A percentile compares a stretch with the other conserved stretches of the same genome.
phyloP scores from a whole-genome alignment of 495 filamentous ascomycete species.

The Talaromyces trachyspermus region DNA sequence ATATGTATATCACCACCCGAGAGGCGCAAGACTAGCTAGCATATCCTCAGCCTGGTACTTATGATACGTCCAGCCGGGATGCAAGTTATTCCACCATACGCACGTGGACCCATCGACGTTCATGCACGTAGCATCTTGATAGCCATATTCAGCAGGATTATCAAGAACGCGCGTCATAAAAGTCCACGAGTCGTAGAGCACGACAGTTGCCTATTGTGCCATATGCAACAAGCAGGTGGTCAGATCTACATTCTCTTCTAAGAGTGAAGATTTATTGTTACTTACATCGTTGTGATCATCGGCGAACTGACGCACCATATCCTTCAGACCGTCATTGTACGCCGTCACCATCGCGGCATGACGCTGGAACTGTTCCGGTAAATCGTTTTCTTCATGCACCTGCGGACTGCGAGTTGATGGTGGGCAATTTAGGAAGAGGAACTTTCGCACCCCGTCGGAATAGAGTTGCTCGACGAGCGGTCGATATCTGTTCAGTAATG shows the following conservation, averaged over 20 bases:
- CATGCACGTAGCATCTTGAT: conserved; percentile 10
- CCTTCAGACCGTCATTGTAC: conserved; percentile 21
- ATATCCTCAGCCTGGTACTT: conserved; percentile 4
- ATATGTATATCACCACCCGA: conserved; percentile 6
- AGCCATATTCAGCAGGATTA: conserved; percentile 28
- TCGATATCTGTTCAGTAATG: neutral
- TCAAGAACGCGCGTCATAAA: conserved; percentile 40
- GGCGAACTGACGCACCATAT: conserved; percentile 21
- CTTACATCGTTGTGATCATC: conserved; percentile 20
- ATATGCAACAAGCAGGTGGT: no score
- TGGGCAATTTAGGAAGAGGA: conserved; percentile 69
- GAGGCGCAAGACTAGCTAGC: conserved; percentile 1
- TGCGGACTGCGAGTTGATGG: conserved; percentile 60
- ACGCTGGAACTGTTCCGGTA: conserved; percentile 12
- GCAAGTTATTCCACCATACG: conserved; percentile 15
- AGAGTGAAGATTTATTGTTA: neutral
- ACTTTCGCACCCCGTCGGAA: conserved; percentile 59
- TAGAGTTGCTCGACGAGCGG: conserved; percentile 50
- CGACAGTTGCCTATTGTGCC: no score
- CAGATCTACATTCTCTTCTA: no score
- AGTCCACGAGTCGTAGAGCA: conserved; percentile 9
- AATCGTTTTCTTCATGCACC: conserved; percentile 25
- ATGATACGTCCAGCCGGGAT: conserved; percentile 13
- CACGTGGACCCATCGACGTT: conserved; percentile 8
- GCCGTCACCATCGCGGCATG: conserved; percentile 25